Evolutionary conservation across 225 moss, liverwort and hornwort species (phyloP).

Genomic region (Physcomitrellopsis africana): DNA sequence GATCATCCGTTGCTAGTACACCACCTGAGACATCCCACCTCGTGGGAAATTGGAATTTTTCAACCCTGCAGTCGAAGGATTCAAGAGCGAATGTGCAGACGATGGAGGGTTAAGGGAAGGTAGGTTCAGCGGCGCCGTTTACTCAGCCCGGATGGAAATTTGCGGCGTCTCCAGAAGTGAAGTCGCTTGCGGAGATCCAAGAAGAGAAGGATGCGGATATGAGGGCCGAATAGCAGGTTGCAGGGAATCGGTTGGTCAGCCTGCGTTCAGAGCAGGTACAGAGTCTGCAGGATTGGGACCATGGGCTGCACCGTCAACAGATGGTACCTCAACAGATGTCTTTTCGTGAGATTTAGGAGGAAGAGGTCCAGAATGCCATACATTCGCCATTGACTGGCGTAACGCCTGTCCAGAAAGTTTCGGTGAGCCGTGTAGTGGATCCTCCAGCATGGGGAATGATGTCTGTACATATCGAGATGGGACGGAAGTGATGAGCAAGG

Average conservation of each 20-base stretch:
- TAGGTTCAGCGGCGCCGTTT: constrained; percentile 27
- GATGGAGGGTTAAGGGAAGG: constrained; percentile 24
- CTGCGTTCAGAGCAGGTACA: constrained; percentile 41
- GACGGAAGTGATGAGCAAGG: no score
- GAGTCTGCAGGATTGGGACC: constrained; percentile 64
- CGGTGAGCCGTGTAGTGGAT: constrained; percentile 38
- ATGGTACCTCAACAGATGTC: constrained; percentile 65
- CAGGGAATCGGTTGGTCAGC: constrained; percentile 55
- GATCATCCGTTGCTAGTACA: constrained; percentile 46
- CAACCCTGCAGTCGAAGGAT: constrained; percentile 42
- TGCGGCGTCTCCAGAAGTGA: constrained; percentile 53
- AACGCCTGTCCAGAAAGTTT: constrained; percentile 37
- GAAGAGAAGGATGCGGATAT: constrained; percentile 75
- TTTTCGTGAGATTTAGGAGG: constrained; percentile 93
- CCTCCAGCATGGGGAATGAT: constrained; percentile 48
- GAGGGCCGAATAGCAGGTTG: constrained; percentile 51
- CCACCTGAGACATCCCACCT: constrained; percentile 35
- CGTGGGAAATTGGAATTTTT: constrained; percentile 47
- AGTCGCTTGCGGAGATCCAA: constrained; percentile 82
- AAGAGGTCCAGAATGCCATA: constrained; percentile 61
- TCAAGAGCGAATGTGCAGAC: constrained; percentile 21
- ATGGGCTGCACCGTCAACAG: constrained; percentile 82
- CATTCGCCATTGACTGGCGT: constrained; percentile 15
- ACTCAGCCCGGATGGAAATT: constrained; percentile 76
- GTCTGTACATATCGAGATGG: constrained; percentile 21